phyloP scores from a whole-genome alignment of 106 monocot species.

The Dendrobium huoshanense region DNA sequence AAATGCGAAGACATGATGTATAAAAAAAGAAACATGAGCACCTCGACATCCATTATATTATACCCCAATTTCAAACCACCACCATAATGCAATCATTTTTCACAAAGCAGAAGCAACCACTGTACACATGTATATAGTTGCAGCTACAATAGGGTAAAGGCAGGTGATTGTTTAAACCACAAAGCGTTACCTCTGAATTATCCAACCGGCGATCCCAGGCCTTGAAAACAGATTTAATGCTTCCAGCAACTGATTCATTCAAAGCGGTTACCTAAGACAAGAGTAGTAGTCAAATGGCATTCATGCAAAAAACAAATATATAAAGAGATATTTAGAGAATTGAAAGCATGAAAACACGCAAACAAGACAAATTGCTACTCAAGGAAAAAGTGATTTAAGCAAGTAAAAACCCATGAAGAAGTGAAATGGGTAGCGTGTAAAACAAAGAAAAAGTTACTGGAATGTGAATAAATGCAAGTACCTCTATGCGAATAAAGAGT shows the following conservation, averaged over 20 bases:
- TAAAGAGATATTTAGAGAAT: background rate
- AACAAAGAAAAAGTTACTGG: background rate
- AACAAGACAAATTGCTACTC: background rate
- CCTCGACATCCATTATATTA: background rate
- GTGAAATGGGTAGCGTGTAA: background rate
- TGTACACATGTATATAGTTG: background rate
- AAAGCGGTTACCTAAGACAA: slow-evolving; percentile 52
- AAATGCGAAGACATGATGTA: background rate
- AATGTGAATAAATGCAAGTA: background rate
- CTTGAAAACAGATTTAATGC: slow-evolving; percentile 71
- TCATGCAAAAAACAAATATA: background rate
- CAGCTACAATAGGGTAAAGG: background rate
- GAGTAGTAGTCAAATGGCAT: background rate
- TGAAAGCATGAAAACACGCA: background rate
- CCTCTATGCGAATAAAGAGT: background rate
- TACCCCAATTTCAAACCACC: background rate
- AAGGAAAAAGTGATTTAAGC: background rate
- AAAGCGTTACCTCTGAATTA: slow-evolving; percentile 49
- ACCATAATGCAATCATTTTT: background rate
- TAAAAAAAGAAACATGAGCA: background rate
- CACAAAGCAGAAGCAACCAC: too few relatives aligned
- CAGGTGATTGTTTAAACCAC: background rate
- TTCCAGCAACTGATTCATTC: slow-evolving; percentile 71
- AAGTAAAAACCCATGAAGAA: background rate
- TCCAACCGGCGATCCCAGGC: slow-evolving; percentile 64